Conservation (phyloP, 2,329 filamentous ascomycete genomes). For the Trichoderma koningiopsis region DNA sequence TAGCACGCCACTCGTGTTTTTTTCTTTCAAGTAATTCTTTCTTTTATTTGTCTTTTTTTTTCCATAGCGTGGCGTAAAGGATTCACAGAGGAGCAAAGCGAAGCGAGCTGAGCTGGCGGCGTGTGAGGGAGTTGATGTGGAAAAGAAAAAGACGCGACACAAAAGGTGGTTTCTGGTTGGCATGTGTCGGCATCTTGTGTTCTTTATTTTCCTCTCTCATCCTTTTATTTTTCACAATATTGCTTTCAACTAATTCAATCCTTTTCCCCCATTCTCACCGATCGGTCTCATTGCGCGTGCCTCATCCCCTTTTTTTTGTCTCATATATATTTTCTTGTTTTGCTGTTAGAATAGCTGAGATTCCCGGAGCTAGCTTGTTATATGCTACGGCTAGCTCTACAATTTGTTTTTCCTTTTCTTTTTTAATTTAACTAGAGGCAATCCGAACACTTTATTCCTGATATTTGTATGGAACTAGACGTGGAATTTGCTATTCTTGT, state of each 20-base stretch:
- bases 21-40: conserved; percentile 3
- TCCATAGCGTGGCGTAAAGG: conserved; percentile 31
- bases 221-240: not conserved
- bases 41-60: conserved; percentile 12
- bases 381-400: conserved; percentile 4
- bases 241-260: conserved; percentile 18
- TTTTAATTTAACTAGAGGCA: conserved; percentile 8
- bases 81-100: conserved; percentile 14
- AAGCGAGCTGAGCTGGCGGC: conserved; percentile 14
- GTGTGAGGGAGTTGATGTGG: conserved; percentile 14
- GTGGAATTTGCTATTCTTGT: not conserved
- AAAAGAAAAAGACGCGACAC: conserved; percentile 18
- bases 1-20: conserved; percentile 15
- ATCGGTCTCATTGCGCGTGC: conserved; percentile 11
- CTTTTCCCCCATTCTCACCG: not conserved
- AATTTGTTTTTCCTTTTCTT: not conserved
- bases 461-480: not conserved
- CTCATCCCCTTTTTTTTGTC: not conserved
- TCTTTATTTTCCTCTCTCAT: not conserved
- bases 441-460: not conserved
- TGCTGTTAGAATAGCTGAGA: conserved; percentile 2
- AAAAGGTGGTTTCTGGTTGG: conserved; percentile 12
- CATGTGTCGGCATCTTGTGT: conserved; percentile 12
- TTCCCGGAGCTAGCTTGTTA: conserved; percentile 16
- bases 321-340: not conserved